Evolutionary conservation across 202 grass and related monocot species (phyloP).

Genomic region (Setaria viridis): DNA sequence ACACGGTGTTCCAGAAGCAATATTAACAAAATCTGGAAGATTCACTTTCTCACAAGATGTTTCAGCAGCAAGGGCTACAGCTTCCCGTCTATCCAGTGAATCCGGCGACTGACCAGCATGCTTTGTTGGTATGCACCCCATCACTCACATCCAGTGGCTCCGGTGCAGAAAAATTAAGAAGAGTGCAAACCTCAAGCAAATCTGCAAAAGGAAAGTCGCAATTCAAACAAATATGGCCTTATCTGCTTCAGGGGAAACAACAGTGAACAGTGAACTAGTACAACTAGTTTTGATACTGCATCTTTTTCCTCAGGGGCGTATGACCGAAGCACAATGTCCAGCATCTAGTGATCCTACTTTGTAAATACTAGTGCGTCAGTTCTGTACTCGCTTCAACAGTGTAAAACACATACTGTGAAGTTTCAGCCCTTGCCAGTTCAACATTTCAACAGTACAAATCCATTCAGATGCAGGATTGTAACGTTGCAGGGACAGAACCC

Average conservation of each 20-base stretch:
- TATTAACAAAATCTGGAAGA: slow-evolving; percentile 53
- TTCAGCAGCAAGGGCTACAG: slow-evolving; percentile 43
- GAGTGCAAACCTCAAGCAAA: not conserved
- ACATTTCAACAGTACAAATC: not conserved
- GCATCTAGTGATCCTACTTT: not conserved
- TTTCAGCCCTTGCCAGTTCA: not conserved
- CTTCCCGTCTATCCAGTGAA: slow-evolving; percentile 24
- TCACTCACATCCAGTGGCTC: not conserved
- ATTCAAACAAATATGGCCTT: slow-evolving; percentile 23
- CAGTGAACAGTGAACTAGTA: not conserved
- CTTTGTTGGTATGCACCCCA: slow-evolving; percentile 54
- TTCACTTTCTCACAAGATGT: slow-evolving; percentile 53
- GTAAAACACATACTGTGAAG: not conserved
- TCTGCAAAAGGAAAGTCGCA: slow-evolving; percentile 8
- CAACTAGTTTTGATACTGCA: not conserved
- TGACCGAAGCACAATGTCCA: not conserved
- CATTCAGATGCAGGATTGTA: not conserved
- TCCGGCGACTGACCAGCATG: not conserved
- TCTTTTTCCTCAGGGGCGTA: not conserved
- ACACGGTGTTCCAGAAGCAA: slow-evolving; percentile 40
- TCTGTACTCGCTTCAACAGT: slow-evolving; percentile 1
- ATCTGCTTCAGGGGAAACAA: not conserved
- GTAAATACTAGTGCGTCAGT: not conserved
- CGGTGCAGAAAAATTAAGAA: not conserved
- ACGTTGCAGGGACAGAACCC: not conserved